phyloP scores from a whole-genome alignment of 495 filamentous ascomycete genomes.

The Achaetomiella virescens region DNA sequence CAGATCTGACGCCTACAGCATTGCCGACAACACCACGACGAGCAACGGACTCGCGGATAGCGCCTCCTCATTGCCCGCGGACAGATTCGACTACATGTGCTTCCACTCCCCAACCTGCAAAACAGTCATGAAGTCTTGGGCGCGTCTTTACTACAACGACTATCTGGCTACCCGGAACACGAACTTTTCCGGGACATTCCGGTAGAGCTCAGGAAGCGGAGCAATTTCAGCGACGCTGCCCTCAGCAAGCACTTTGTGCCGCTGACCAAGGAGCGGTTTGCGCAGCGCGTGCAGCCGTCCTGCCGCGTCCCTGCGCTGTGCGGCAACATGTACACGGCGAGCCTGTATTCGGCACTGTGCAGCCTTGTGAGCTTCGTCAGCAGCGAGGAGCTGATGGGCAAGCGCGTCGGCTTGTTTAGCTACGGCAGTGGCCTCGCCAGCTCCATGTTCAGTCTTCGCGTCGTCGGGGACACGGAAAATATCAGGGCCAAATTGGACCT shows the following conservation, averaged over 20 bases:
- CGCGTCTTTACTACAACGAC: conserved; percentile 93
- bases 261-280: conserved; percentile 92
- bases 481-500: conserved; percentile 77
- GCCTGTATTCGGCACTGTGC: conserved; percentile 80
- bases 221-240: conserved; percentile 82
- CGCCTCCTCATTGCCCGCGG: conserved; percentile 59
- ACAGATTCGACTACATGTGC: conserved; percentile 91
- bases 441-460: conserved; percentile 80
- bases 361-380: conserved; percentile 68
- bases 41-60: too few relatives aligned
- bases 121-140: conserved; percentile 91
- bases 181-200: conserved; percentile 80
- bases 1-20: conserved; percentile 37
- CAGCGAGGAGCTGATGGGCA: conserved; percentile 63
- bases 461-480: conserved; percentile 67
- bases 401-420: conserved; percentile 86
- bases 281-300: conserved; percentile 75
- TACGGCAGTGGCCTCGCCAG: conserved; percentile 91
- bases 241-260: conserved; percentile 95
- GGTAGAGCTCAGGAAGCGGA: conserved; percentile 76
- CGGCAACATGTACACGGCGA: conserved; percentile 99
- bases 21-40: conserved; percentile 40
- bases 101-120: conserved; percentile 99
- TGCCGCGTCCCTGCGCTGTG: conserved; percentile 87
- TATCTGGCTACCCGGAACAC: conserved; percentile 72